These are phyloP conservation scores for Trichosporon sp. DNA, from an alignment of 1,284 basidiomycete genomes.

Conservation along the genomic window DNA sequence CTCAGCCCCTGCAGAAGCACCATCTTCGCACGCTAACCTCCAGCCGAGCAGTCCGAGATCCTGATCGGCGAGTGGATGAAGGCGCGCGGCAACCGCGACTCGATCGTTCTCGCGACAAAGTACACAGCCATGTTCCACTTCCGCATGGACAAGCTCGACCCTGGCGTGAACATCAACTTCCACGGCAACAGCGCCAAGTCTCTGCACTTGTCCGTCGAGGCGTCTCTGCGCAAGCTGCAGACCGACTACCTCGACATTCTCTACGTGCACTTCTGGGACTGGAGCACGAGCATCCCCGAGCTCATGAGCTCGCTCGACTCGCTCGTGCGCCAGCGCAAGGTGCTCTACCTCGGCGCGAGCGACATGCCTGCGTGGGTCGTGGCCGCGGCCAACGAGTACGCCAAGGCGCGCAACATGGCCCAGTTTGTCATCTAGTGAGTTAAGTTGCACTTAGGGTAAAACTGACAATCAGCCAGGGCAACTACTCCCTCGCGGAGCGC, in stretches of 20 bases:
- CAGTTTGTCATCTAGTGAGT: constrained; percentile 54
- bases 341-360: constrained; percentile 48
- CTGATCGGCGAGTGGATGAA: constrained; percentile 50
- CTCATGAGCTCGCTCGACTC: constrained; percentile 48
- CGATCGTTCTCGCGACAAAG: constrained; percentile 33
- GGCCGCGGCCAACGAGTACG: constrained; percentile 55
- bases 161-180: constrained; percentile 39
- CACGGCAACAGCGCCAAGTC: constrained; percentile 39
- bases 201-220: constrained; percentile 11
- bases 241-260: constrained; percentile 51
- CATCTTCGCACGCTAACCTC: neutral
- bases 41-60: constrained; percentile 37
- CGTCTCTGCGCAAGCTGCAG: constrained; percentile 46
- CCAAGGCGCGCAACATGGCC: constrained; percentile 51
- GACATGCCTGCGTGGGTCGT: constrained; percentile 59
- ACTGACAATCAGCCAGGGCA: constrained; percentile 47
- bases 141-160: constrained; percentile 25
- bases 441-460: no score
- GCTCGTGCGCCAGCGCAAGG: constrained; percentile 45
- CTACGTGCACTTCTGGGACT: constrained; percentile 50
- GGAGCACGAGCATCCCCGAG: constrained; percentile 46
- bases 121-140: constrained; percentile 31
- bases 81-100: constrained; percentile 30
- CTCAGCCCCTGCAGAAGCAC: no score
- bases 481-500: constrained; percentile 51